phyloP scores from a whole-genome alignment of 2,329 filamentous ascomycete species.

The Fusarium zealandicum region DNA sequence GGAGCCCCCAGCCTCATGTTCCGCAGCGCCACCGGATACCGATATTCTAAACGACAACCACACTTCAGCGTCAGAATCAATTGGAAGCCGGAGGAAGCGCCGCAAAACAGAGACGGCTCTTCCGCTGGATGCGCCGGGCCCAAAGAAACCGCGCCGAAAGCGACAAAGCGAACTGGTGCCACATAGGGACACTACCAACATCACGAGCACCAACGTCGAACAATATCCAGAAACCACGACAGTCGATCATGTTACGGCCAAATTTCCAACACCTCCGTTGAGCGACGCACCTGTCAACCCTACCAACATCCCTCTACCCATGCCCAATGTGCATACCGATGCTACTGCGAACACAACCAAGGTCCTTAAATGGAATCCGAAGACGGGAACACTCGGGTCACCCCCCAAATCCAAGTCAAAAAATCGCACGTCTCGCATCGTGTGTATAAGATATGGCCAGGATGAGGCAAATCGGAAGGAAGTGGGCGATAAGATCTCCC shows the following conservation, averaged over 20 bases:
- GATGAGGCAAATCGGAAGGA: constrained; percentile 53
- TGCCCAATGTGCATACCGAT: constrained; percentile 13
- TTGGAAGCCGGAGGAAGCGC: constrained; percentile 51
- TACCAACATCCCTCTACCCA: background rate
- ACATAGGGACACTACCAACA: constrained; percentile 14
- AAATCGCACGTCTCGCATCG: constrained; percentile 50
- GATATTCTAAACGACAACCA: constrained; percentile 5
- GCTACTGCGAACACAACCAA: constrained; percentile 52
- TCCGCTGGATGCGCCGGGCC: constrained; percentile 30
- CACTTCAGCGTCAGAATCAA: constrained; percentile 35
- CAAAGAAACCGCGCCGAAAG: constrained; percentile 42
- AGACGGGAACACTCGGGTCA: constrained; percentile 68
- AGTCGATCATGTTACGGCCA: constrained; percentile 1
- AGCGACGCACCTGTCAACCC: constrained; percentile 20
- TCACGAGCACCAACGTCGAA: background rate
- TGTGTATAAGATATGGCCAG: constrained; percentile 66
- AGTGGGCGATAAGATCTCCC: constrained; percentile 67
- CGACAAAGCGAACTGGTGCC: constrained; percentile 23
- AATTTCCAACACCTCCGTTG: constrained; percentile 22
- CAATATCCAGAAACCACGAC: constrained; percentile 18
- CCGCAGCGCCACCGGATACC: background rate
- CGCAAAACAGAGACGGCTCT: constrained; percentile 47
- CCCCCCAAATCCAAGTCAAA: constrained; percentile 62
- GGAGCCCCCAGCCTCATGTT: constrained; percentile 1
- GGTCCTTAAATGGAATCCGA: constrained; percentile 63